Evolutionary conservation across 495 filamentous ascomycete genomes (phyloP).

Genomic region (Podospora fimiseda): DNA sequence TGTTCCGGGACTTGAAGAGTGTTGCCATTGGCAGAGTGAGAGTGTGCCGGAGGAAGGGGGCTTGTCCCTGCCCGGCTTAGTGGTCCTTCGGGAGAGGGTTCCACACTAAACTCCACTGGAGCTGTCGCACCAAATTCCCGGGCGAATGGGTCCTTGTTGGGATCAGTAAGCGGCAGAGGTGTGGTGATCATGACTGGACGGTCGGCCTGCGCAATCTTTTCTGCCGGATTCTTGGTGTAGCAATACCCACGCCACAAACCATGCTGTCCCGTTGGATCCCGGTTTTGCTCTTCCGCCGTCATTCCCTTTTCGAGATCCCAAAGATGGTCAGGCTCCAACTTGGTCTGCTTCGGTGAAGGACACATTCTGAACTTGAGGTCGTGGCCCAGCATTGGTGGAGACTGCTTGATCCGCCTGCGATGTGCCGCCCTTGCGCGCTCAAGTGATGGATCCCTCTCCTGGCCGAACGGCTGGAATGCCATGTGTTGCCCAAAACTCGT

Average conservation of each 20-base stretch:
- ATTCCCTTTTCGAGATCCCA: constrained; percentile 26
- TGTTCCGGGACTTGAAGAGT: constrained; percentile 20
- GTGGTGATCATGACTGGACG: constrained; percentile 35
- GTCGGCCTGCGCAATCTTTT: constrained; percentile 32
- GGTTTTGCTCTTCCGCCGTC: constrained; percentile 39
- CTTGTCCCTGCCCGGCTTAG: constrained; percentile 7
- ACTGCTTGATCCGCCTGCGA: constrained; percentile 37
- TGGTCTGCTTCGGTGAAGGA: constrained; percentile 69
- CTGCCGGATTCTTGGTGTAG: constrained; percentile 34
- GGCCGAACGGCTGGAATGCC: constrained; percentile 26
- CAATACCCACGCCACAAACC: constrained; percentile 68
- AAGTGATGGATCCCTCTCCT: constrained; percentile 38
- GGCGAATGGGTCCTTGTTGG: constrained; percentile 31
- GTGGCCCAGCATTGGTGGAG: constrained; percentile 79
- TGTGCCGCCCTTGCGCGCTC: constrained; percentile 29
- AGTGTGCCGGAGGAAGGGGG: neutral
- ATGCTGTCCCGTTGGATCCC: constrained; percentile 39
- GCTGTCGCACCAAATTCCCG: constrained; percentile 26
- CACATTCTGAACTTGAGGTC: constrained; percentile 72
- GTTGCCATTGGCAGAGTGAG: constrained; percentile 11
- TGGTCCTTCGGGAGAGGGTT: constrained; percentile 14
- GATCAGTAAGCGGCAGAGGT: constrained; percentile 22
- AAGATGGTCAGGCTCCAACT: constrained; percentile 60
- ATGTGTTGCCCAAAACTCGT: constrained; percentile 28
- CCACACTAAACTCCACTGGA: constrained; percentile 21